Evolutionary conservation across 2,329 filamentous ascomycete species (phyloP).

Genomic region (Fusarium annulatum): DNA sequence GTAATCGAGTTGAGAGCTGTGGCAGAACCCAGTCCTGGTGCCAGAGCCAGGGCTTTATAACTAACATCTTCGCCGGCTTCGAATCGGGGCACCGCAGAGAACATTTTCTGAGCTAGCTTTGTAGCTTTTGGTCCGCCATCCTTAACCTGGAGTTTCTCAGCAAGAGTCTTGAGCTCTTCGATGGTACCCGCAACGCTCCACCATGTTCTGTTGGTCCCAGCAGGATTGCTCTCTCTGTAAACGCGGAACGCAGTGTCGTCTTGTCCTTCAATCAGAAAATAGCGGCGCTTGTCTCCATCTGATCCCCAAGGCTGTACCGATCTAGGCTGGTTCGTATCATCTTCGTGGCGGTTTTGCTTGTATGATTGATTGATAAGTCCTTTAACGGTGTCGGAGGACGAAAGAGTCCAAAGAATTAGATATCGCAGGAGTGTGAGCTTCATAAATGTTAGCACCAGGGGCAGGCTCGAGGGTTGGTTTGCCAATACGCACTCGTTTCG

Average conservation of each 20-base stretch:
- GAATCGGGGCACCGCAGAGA: conserved; percentile 84
- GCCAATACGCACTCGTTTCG: conserved; percentile 74
- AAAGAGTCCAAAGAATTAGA: conserved; percentile 87
- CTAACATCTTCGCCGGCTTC: conserved; percentile 90
- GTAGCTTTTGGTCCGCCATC: conserved; percentile 87
- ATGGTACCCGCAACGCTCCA: conserved; percentile 92
- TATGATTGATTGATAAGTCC: conserved; percentile 86
- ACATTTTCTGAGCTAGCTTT: conserved; percentile 80
- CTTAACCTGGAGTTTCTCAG: conserved; percentile 77
- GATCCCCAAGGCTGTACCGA: conserved; percentile 92
- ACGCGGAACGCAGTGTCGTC: conserved; percentile 95
- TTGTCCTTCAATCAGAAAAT: conserved; percentile 92
- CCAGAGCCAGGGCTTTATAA: conserved; percentile 4
- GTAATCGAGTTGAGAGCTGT: neutral
- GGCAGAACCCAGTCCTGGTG: neutral
- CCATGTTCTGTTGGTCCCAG: conserved; percentile 82
- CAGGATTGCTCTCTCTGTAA: conserved; percentile 92
- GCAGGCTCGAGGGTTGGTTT: neutral
- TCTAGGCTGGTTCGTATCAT: conserved; percentile 83
- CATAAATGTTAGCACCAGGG: conserved; percentile 5
- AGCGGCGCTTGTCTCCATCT: conserved; percentile 90
- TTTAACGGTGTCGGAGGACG: conserved; percentile 86
- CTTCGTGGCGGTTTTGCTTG: conserved; percentile 85
- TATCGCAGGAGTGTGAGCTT: conserved; percentile 87
- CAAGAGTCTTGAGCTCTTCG: conserved; percentile 81